Base-by-base conservation (phyloP, 768 basidiomycete genomes). In the Pulveroboletus ravenelii region DNA sequence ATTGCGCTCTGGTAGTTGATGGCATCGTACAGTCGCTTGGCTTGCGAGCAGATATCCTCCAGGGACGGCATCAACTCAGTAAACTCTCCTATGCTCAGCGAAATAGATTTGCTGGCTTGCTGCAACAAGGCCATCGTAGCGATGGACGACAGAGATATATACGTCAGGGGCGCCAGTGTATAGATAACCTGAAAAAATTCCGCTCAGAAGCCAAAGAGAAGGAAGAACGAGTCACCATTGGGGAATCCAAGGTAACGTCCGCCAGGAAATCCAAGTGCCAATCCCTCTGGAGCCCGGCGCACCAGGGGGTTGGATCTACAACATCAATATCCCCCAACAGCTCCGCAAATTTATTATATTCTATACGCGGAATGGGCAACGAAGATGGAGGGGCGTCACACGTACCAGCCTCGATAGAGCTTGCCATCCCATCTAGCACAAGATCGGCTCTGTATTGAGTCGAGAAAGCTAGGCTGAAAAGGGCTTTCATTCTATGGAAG, bases 381-480 rank as follows among this genome's bases (percentile, higher is more conserved):
- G 12, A 17, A 5, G 7, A 10, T 0, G n/a, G 20, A 7, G 12
- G 9, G 17, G 3, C 14, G 2, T 0, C 15, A 25, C 53, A 36
- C 20, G 20, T 50, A 73, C 76, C 74, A 17, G 61, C 40, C 15
- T 51, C 51, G 5, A 78, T 53, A 32, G 53, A 62, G 23, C 58
- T 55, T 6, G 58, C 49, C 7, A 70, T 48, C 2, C 71, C 74
- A 47, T 77, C 76, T 27, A 72, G 69, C 13, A 66, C 47, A 6
- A 78, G 41, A 17, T 69, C 65, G 12, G 64, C 52, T 30, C 72
- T 65, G 50, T 72, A 72, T 12, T 62, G 52, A 1, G 52, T 47
- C 30, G 67, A 66, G 43, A 77, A 78, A 1, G 72, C 59, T 14
- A 74, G 65, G 2, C 61, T 58, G 50, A 73, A 73, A 12, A 78